Conservation (phyloP, 768 basidiomycete genomes). For the Suillus weaverae region DNA sequence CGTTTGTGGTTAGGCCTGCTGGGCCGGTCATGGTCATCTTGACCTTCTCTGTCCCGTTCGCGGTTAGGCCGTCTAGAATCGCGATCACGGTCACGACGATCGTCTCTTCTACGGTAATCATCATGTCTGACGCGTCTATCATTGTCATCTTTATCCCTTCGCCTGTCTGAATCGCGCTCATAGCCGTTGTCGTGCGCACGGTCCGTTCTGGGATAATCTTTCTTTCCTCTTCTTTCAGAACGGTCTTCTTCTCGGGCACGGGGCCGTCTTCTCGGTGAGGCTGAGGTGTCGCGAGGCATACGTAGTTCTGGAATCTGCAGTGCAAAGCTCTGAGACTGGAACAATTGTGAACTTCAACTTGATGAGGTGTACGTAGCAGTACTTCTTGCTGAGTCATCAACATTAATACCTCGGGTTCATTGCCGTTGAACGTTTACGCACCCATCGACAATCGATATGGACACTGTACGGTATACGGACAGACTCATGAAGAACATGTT, state of each 20-base stretch:
- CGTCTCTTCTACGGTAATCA: constrained; percentile 13
- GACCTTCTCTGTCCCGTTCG: constrained; percentile 45
- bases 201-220: constrained; percentile 9
- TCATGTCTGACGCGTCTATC: constrained; percentile 11
- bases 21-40: constrained; percentile 34
- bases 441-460: not conserved
- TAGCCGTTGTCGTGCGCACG: not conserved
- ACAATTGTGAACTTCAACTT: not conserved
- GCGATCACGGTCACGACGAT: constrained; percentile 12
- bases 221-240: constrained; percentile 13
- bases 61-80: constrained; percentile 35
- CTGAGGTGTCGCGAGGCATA: constrained; percentile 2
- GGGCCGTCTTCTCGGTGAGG: constrained; percentile 12
- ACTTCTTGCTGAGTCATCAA: constrained; percentile 5
- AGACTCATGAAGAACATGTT: not conserved
- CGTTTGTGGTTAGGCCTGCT: constrained; percentile 33
- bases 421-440: not conserved
- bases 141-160: constrained; percentile 25
- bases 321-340: not conserved
- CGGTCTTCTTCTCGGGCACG: constrained; percentile 12
- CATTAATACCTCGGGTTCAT: no score
- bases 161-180: constrained; percentile 15
- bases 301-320: not conserved
- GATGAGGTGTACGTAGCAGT: not conserved
- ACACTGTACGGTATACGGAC: not conserved